Evolutionary conservation across 1,284 basidiomycete genomes (phyloP), one percentile per base, ranked within the genome.

Genomic region (Puccinia horiana): DNA sequence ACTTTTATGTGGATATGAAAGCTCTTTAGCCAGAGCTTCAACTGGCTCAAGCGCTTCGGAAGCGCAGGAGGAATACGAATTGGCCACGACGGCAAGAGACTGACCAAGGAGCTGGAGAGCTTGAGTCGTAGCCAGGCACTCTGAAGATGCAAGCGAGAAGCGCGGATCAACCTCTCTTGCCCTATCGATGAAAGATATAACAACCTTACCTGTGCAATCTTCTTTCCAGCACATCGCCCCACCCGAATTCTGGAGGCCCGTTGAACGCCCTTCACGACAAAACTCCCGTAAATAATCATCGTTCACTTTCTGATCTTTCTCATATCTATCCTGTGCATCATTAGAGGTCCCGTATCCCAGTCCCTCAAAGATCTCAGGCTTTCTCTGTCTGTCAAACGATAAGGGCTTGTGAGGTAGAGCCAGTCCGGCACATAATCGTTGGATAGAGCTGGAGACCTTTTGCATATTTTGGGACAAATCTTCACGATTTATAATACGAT

Each of bases 151-250:
- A 40, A 61, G 47, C 12, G 12, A 26, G 20, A 47, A 54, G 29
- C 23, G 58, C 32, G 26, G 49, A 75, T 32, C 37, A 49, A 23
- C 16, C 16, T 69, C 65, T 9, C 8, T n/a, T 6, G 18, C 3
- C 32, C 1, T 3, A 73, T 16, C 42, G 26, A 54, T 35, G 16
- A 20, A 35, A 12, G 26, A 49, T 23, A 26, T 20, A 73, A 26
- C 54, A n/a, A 56, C 69, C 11, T n/a, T 44, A 81, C 78, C 70
- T 58, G 47, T n/a, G 40, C 78, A 81, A 29, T 47, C 70, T 44
- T 73, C 54, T 56, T 63, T 81, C 78, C 78, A 81, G 69, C 78
- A 81, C 52, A 81, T 40, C 18, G 69, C 78, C 18, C 69, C 78
- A 42, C 74, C 69, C 23, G 52, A 35, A 16, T 81, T 81, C 47